Evolutionary conservation across 2,329 filamentous ascomycete genomes (phyloP).

Genomic region (Fulvia fulva): DNA sequence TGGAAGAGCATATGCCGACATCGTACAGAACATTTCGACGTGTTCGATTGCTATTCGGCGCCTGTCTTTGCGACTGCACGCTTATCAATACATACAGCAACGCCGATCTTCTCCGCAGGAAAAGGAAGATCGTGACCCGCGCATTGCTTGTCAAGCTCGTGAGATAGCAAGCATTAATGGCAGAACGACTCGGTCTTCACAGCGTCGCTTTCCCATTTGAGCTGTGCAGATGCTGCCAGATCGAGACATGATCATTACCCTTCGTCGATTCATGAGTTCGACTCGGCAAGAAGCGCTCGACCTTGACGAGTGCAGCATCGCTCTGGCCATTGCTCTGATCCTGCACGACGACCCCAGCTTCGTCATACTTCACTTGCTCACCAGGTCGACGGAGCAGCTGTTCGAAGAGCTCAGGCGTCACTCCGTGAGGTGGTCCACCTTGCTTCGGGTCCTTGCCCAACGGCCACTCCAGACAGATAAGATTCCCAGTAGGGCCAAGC

Average conservation of each 20-base stretch:
- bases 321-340: conserved; percentile 39
- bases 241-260: conserved; percentile 46
- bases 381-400: conserved; percentile 69
- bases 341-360: conserved; percentile 46
- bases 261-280: conserved; percentile 55
- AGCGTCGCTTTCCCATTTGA: neutral
- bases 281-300: conserved; percentile 54
- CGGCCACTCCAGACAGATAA: conserved; percentile 73
- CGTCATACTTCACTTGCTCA: conserved; percentile 59
- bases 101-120: neutral
- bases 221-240: conserved; percentile 41
- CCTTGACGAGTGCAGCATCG: conserved; percentile 39
- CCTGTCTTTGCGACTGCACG: neutral
- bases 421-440: conserved; percentile 69
- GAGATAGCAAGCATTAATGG: no score
- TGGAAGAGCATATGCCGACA: neutral
- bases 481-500: conserved; percentile 48
- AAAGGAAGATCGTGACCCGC: neutral
- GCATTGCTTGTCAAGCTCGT: neutral
- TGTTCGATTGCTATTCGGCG: neutral
- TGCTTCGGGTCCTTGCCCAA: conserved; percentile 62
- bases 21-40: neutral
- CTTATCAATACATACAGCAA: neutral
- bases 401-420: conserved; percentile 66
- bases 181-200: neutral